Percentiles rank a stretch among this genome's conserved stretches.
Evolutionary conservation across 1,139 yeast species (phyloP).

Genomic region (Debaryomyces sp.): DNA sequence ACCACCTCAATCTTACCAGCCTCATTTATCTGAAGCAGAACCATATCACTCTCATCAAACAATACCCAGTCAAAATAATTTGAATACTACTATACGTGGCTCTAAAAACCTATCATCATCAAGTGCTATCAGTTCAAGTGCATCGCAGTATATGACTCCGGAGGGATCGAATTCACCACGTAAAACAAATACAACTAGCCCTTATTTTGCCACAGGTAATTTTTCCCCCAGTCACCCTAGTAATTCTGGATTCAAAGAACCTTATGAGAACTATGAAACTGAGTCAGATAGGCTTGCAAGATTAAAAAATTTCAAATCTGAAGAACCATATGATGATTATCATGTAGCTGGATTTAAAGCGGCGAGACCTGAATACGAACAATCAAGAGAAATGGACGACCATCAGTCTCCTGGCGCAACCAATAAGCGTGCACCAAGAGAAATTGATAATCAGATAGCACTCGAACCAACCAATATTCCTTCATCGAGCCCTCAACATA

Average conservation of each 20-base stretch:
- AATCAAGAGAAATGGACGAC: background rate
- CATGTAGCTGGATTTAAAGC: constrained; percentile 21
- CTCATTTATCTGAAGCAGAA: constrained; percentile 7
- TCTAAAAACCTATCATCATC: background rate
- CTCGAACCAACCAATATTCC: background rate
- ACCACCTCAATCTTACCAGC: constrained; percentile 2
- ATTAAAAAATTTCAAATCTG: constrained; percentile 11
- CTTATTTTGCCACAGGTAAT: background rate
- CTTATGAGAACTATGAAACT: constrained; percentile 24
- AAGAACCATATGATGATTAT: constrained; percentile 36
- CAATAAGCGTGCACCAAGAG: background rate
- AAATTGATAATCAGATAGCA: background rate
- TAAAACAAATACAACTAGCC: background rate
- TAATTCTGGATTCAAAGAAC: constrained; percentile 20
- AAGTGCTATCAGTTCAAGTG: constrained; percentile 4
- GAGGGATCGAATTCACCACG: constrained; percentile 1
- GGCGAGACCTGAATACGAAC: constrained; percentile 22
- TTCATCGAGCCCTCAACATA: background rate
- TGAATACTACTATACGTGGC: background rate
- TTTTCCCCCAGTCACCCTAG: background rate
- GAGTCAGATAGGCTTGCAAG: constrained; percentile 16
- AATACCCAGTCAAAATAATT: constrained; percentile 7
- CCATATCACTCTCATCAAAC: constrained; percentile 5
- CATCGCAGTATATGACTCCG: constrained; percentile 4
- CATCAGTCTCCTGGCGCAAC: background rate